Conservation (phyloP, 2,329 filamentous ascomycete genomes). For the Xylaria sp. region DNA sequence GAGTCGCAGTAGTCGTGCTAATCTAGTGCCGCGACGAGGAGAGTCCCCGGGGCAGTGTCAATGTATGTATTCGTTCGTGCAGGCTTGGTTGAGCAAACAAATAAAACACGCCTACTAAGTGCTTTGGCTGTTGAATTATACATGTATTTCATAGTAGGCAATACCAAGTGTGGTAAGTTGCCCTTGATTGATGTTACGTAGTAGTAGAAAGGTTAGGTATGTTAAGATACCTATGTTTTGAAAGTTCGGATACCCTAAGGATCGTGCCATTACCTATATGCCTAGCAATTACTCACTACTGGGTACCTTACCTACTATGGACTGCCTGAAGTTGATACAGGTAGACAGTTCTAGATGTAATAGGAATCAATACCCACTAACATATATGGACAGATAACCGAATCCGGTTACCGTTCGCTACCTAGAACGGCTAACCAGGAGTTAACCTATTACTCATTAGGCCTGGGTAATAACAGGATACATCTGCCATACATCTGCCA, state of each 20-base stretch:
- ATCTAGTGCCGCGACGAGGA: not conserved
- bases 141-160: too few relatives aligned
- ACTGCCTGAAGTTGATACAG: too few relatives aligned
- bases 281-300: too few relatives aligned
- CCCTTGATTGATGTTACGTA: not conserved
- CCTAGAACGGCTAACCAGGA: not conserved
- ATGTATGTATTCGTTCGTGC: not conserved
- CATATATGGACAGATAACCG: not conserved
- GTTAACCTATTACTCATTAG: not conserved
- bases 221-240: too few relatives aligned
- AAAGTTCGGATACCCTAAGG: too few relatives aligned
- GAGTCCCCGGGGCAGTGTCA: constrained; percentile 24
- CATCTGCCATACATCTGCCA: not conserved
- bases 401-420: not conserved
- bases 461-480: not conserved
- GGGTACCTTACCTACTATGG: too few relatives aligned
- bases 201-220: too few relatives aligned
- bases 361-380: not conserved
- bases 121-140: too few relatives aligned
- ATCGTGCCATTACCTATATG: too few relatives aligned
- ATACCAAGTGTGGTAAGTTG: not conserved
- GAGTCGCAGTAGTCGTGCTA: constrained; percentile 2
- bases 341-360: not conserved
- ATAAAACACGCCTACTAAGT: not conserved
- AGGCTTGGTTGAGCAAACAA: constrained; percentile 4